Conservation (phyloP, 1,284 basidiomycete genomes). For the Singerocomus inundabilis region DNA sequence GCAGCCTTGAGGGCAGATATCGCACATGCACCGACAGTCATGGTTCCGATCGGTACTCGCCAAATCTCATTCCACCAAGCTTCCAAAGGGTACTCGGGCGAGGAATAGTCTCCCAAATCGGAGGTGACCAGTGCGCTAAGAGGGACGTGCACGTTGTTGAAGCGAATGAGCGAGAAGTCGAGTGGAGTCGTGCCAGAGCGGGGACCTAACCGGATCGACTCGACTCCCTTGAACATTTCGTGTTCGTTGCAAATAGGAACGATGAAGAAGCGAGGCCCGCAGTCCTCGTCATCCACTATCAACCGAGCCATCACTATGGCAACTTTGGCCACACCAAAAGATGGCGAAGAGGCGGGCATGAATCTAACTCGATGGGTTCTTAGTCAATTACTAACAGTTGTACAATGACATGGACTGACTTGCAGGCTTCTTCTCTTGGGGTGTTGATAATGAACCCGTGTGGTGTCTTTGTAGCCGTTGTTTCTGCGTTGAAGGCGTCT, state of each 20-base stretch:
- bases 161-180: constrained; percentile 26
- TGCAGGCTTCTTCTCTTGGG: constrained; percentile 53
- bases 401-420: constrained; percentile 38
- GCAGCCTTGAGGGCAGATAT: constrained; percentile 47
- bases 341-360: constrained; percentile 45
- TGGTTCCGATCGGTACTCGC: constrained; percentile 41
- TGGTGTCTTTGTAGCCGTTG: constrained; percentile 50
- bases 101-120: constrained; percentile 38
- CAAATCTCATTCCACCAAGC: constrained; percentile 54
- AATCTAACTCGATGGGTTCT: constrained; percentile 36
- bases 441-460: constrained; percentile 54
- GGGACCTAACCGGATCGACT: constrained; percentile 20
- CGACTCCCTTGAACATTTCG: constrained; percentile 45
- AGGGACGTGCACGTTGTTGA: constrained; percentile 22
- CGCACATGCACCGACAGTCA: constrained; percentile 10
- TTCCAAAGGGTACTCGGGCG: constrained; percentile 39
- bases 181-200: constrained; percentile 24
- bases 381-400: not conserved
- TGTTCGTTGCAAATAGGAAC: constrained; percentile 32
- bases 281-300: constrained; percentile 47
- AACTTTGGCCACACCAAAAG: constrained; percentile 47
- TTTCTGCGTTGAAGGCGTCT: constrained; percentile 59
- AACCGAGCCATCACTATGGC: constrained; percentile 34
- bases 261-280: constrained; percentile 52
- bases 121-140: constrained; percentile 41